phyloP scores from a whole-genome alignment of 768 basidiomycete species.

The Amanita subjunquillea region DNA sequence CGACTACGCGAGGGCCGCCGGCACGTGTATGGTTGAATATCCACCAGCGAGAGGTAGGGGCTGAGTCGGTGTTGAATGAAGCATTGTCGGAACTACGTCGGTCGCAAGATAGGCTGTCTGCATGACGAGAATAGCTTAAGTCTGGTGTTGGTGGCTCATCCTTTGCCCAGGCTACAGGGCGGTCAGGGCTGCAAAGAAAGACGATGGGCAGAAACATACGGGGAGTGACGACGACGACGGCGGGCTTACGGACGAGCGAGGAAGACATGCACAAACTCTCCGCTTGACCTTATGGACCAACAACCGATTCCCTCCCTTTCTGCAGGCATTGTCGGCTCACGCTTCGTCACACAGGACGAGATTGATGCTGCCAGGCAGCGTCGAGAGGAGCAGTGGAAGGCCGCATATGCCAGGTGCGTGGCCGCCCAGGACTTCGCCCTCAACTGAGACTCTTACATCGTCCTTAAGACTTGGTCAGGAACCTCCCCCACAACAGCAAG shows the following conservation, averaged over 20 bases:
- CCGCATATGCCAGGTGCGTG: conserved; percentile 69
- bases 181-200: conserved; percentile 6
- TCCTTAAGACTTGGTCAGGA: conserved; percentile 65
- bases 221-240: conserved; percentile 56
- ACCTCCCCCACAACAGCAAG: conserved; percentile 57
- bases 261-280: conserved; percentile 15
- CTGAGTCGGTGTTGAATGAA: conserved; percentile 39
- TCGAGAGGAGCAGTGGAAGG: conserved; percentile 82
- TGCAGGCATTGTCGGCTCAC: conserved; percentile 64
- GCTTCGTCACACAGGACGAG: conserved; percentile 75
- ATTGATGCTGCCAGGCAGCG: conserved; percentile 62
- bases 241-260: conserved; percentile 30
- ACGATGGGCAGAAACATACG: conserved; percentile 33
- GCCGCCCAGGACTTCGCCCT: neutral
- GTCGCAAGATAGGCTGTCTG: conserved; percentile 18
- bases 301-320: conserved; percentile 61
- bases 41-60: conserved; percentile 58
- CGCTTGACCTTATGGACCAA: conserved; percentile 41
- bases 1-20: neutral
- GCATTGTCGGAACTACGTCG: conserved; percentile 40
- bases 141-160: conserved; percentile 75
- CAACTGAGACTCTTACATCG: conserved; percentile 3
- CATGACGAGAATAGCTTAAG: conserved; percentile 19
- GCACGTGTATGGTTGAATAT: conserved; percentile 53
- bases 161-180: conserved; percentile 61